Evolutionary conservation across 371 early-diverging fungal species (phyloP), one percentile per base, ranked within the genome.

Genomic region (Smittium mucronatum): DNA sequence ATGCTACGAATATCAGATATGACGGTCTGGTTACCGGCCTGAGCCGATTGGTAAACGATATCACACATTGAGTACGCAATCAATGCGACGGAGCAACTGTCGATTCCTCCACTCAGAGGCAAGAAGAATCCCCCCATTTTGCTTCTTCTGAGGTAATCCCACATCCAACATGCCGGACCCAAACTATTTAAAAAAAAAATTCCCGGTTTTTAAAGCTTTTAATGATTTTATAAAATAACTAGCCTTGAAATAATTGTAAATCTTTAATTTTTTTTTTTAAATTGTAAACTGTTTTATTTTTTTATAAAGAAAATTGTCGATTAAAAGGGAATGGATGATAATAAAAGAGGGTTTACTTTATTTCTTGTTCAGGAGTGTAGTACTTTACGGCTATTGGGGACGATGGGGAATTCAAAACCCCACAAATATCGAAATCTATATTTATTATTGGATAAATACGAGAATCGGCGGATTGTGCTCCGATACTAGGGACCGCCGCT

Each of bases 161-260:
- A 98, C 26, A 97, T 82, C 98, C 98, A 98, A 81, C 99, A 97
- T 0, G 98, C 97, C 28, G 97, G 97, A 25, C 98, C 98, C 47
- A 67, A 36, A 67, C 64, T 64, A 64, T 64, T 30, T 30, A 61
- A 33, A 61, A 11, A 47, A 47, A 47, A 47, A 47, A n/a, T n/a
- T n/a, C n/a, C n/a, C 63, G 0, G 60, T 0, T 0, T 68, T 36
- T 16, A 77, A 64, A 2, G 75, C 74, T 33, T 31, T 28, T 2
- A 78, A 76, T 15, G 78, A 78, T 25, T 60, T 58, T 25, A 69
- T 69, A 0, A 61, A 31, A 58, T 59, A 57, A n/a, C 70, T 72
- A 21, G 5, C 5, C 5, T 11, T 47, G 47, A 69, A 66, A 28
- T 31, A 30, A 16, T 5, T 57, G 57, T 57, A 21, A 57, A 26